phyloP scores from a whole-genome alignment of 805 yeast species.

The Wickerhamiella cacticola region DNA sequence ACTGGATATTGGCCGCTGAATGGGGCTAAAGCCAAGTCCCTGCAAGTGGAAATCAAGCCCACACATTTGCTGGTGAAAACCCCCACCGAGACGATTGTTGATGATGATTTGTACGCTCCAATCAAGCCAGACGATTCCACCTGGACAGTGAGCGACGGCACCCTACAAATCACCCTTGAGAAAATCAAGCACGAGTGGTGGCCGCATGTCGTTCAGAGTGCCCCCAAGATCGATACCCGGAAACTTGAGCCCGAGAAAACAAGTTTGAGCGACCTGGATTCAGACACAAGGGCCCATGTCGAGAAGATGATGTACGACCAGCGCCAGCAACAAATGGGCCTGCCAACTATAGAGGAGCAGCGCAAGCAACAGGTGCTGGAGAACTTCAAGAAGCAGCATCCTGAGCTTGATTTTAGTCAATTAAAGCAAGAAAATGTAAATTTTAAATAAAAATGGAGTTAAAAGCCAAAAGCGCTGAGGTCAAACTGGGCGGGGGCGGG shows the following conservation, averaged over 20 bases:
- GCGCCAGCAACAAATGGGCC: slow-evolving; percentile 32
- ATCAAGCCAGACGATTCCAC: slow-evolving; percentile 30
- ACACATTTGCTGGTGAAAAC: slow-evolving; percentile 16
- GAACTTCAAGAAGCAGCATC: slow-evolving; percentile 34
- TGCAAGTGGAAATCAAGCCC: slow-evolving; percentile 25
- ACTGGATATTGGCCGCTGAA: slow-evolving; percentile 29
- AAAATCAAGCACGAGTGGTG: slow-evolving; percentile 36
- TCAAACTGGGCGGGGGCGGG: slow-evolving; percentile 42
- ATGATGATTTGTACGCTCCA: slow-evolving; percentile 30
- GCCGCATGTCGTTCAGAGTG: slow-evolving; percentile 35
- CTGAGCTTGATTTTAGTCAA: slow-evolving; percentile 34
- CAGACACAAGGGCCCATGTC: slow-evolving; percentile 34
- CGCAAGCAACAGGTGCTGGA: slow-evolving; percentile 28
- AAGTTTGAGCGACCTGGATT: slow-evolving; percentile 33
- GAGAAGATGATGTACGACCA: slow-evolving; percentile 41
- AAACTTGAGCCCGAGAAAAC: slow-evolving; percentile 34
- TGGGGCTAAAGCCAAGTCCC: slow-evolving; percentile 30
- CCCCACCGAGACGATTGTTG: slow-evolving; percentile 19
- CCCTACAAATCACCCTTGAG: slow-evolving; percentile 29
- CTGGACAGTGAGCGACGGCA: slow-evolving; percentile 34
- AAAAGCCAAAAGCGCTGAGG: slow-evolving; percentile 60
- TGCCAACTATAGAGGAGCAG: slow-evolving; percentile 31
- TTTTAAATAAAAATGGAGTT: slow-evolving; percentile 16
- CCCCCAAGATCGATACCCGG: slow-evolving; percentile 34
- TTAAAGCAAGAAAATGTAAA: slow-evolving; percentile 22